phyloP scores from a whole-genome alignment of 768 basidiomycete genomes.

The Pleurotus citrinopileatus region DNA sequence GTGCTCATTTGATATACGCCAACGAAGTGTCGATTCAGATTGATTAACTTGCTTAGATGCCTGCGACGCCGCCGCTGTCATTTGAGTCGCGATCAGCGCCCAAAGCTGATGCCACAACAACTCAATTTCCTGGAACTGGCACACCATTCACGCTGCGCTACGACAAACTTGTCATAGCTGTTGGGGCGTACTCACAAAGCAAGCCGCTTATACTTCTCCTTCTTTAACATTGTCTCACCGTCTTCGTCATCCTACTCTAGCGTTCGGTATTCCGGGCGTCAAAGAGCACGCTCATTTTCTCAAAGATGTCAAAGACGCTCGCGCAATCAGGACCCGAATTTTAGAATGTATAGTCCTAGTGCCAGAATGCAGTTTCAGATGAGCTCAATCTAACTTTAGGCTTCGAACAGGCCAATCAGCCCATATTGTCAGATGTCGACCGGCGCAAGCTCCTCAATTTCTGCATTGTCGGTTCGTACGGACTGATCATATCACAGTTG shows the following conservation, averaged over 20 bases:
- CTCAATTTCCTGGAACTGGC: conserved; percentile 18
- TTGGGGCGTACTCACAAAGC: conserved; percentile 88
- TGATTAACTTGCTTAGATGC: conserved; percentile 40
- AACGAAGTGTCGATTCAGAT: neutral
- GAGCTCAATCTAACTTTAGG: conserved; percentile 33
- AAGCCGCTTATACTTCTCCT: too few relatives aligned
- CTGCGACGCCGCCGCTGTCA: conserved; percentile 49
- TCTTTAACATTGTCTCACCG: neutral
- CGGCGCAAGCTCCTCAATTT: conserved; percentile 78
- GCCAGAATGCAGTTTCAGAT: neutral
- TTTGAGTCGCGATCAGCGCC: conserved; percentile 21
- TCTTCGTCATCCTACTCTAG: conserved; percentile 20
- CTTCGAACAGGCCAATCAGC: conserved; percentile 86
- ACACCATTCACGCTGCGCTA: conserved; percentile 59
- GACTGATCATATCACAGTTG: neutral
- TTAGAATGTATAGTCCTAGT: conserved; percentile 54
- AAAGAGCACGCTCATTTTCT: conserved; percentile 82
- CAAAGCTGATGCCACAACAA: conserved; percentile 10
- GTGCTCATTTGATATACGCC: conserved; percentile 18
- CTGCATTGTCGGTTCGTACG: conserved; percentile 71
- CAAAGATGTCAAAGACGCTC: conserved; percentile 76
- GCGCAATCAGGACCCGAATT: conserved; percentile 66
- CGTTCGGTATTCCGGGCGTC: conserved; percentile 71
- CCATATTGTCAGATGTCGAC: conserved; percentile 70
- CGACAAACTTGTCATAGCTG: conserved; percentile 82